Conservation (phyloP, 306 rosid species). For the Quercus parvula region DNA sequence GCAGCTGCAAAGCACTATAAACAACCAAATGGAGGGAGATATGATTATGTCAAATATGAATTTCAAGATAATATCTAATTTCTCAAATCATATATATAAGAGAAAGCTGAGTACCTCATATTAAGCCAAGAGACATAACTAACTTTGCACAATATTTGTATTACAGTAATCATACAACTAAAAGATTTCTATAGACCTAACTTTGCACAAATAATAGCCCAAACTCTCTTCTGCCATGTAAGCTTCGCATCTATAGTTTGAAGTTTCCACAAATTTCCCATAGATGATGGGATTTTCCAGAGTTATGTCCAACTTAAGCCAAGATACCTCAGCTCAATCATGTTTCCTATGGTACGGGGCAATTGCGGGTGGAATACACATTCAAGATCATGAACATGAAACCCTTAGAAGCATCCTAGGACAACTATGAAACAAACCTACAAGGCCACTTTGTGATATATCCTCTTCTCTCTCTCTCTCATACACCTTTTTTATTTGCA, state of each 20-base stretch:
- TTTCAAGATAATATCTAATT: not conserved
- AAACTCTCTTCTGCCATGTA: too few species aligned
- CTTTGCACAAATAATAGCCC: too few species aligned
- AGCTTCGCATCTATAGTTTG: conserved; percentile 17
- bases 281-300: not conserved
- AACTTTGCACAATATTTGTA: too few species aligned
- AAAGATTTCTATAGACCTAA: too few species aligned
- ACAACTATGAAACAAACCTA: too few species aligned
- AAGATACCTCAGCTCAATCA: conserved; percentile 11
- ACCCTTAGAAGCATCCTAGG: not conserved
- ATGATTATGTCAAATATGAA: not conserved
- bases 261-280: conserved; percentile 11
- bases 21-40: not conserved
- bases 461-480: too few species aligned
- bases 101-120: too few species aligned
- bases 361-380: not conserved
- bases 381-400: conserved; percentile 25
- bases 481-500: too few species aligned
- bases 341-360: not conserved
- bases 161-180: too few species aligned
- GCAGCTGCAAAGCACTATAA: not conserved
- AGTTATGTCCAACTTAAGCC: conserved; percentile 26
- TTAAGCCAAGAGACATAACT: too few species aligned
- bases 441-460: not conserved
- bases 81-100: too few species aligned